Conservation (phyloP, 1,139 yeast genomes). For the Pichiaceae sp. region DNA sequence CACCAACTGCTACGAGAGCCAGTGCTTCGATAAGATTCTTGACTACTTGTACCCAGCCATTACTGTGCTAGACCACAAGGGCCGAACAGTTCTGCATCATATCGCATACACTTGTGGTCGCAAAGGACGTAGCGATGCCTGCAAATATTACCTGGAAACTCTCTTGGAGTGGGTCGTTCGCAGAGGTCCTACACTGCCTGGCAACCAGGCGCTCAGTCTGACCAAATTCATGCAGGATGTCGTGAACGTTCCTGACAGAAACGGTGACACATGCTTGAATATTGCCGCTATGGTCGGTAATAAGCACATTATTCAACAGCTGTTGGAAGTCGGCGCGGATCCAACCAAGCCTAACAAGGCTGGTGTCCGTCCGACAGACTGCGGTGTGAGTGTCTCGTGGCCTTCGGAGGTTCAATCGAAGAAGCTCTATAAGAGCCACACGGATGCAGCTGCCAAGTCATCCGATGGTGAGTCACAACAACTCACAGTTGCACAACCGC, state of each 20-base stretch:
- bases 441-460: not conserved
- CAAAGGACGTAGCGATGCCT: conserved; percentile 59
- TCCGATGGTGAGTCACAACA: not conserved
- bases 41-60: conserved; percentile 73
- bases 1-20: conserved; percentile 73
- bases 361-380: conserved; percentile 80
- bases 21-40: conserved; percentile 64
- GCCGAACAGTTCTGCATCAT: conserved; percentile 88
- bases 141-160: conserved; percentile 68
- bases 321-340: conserved; percentile 83
- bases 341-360: conserved; percentile 70
- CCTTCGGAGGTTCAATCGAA: not conserved
- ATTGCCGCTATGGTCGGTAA: conserved; percentile 87
- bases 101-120: conserved; percentile 74
- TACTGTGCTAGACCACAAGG: conserved; percentile 62
- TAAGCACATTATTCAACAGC: conserved; percentile 68
- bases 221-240: conserved; percentile 57
- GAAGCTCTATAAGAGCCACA: not conserved
- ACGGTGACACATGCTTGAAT: conserved; percentile 86
- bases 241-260: conserved; percentile 69
- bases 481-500: not conserved
- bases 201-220: conserved; percentile 35
- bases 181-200: conserved; percentile 31
- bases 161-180: conserved; percentile 76
- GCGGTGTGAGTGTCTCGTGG: conserved; percentile 41